Evolutionary conservation across 2,329 filamentous ascomycete genomes (phyloP).

Genomic region (Colletotrichum sp.): DNA sequence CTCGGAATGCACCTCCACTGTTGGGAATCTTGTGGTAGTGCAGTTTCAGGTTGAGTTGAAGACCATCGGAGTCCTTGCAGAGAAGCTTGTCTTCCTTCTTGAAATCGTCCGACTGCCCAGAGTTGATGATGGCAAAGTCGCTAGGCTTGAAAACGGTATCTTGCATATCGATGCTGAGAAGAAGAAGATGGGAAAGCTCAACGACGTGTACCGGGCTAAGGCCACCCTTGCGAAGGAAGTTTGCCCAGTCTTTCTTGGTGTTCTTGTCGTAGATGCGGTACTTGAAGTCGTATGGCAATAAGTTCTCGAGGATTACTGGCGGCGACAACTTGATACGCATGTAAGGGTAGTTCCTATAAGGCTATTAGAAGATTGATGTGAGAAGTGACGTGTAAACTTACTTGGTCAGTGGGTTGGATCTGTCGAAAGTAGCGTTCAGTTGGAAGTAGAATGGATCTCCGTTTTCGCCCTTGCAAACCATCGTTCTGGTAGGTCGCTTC

Average conservation of each 20-base stretch:
- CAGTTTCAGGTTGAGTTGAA: slow-evolving; percentile 79
- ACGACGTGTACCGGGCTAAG: slow-evolving; percentile 97
- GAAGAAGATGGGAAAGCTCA: slow-evolving; percentile 88
- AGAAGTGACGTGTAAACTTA: slow-evolving; percentile 40
- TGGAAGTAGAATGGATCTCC: slow-evolving; percentile 97
- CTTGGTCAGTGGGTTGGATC: slow-evolving; percentile 79
- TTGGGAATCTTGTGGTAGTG: slow-evolving; percentile 92
- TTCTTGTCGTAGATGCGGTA: slow-evolving; percentile 99
- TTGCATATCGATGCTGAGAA: slow-evolving; percentile 95
- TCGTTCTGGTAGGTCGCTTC: slow-evolving; percentile 80
- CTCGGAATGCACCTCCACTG: slow-evolving; percentile 93
- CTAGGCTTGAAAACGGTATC: slow-evolving; percentile 94
- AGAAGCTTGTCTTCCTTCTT: slow-evolving; percentile 78
- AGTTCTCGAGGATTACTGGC: slow-evolving; percentile 91
- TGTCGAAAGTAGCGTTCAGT: slow-evolving; percentile 84
- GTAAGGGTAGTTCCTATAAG: slow-evolving; percentile 78
- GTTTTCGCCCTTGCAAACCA: slow-evolving; percentile 86
- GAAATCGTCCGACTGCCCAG: slow-evolving; percentile 86
- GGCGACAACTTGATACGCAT: slow-evolving; percentile 93
- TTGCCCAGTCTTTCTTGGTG: slow-evolving; percentile 98
- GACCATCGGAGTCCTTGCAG: slow-evolving; percentile 83
- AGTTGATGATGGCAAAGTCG: slow-evolving; percentile 97
- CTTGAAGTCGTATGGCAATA: slow-evolving; percentile 97
- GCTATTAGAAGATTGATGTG: slow-evolving; percentile 30
- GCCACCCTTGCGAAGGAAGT: slow-evolving; percentile 94